Evolutionary conservation across 1,139 yeast genomes (phyloP).

Genomic region (Casaregolazyma suthepensis): DNA sequence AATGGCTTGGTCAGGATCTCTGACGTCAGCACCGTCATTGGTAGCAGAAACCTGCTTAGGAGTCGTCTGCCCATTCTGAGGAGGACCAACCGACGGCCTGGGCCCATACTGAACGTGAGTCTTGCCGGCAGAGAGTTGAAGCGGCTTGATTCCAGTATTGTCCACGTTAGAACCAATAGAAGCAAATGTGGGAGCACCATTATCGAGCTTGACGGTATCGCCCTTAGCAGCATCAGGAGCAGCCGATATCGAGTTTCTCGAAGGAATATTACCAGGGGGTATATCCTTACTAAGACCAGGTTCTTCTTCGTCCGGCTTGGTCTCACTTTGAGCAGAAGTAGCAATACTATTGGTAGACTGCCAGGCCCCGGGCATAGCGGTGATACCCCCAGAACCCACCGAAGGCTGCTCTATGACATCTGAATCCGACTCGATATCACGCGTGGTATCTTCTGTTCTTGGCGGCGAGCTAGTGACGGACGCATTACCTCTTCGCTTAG

Average conservation of each 20-base stretch:
- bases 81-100: neutral
- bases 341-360: conserved; percentile 8
- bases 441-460: neutral
- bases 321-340: conserved; percentile 7
- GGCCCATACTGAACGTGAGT: neutral
- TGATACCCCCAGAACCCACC: neutral
- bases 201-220: conserved; percentile 27
- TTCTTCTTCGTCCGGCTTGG: neutral
- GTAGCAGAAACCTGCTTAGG: neutral
- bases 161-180: conserved; percentile 29
- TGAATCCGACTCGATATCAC: neutral
- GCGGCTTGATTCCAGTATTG: conserved; percentile 8
- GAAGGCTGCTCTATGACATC: neutral
- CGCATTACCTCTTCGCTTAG: neutral
- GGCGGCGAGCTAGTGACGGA: neutral
- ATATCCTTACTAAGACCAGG: neutral
- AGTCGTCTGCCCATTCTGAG: neutral
- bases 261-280: neutral
- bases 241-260: neutral
- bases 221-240: conserved; percentile 4
- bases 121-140: neutral
- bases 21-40: neutral
- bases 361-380: conserved; percentile 22
- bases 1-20: conserved; percentile 18
- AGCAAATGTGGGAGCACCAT: conserved; percentile 32